Percentiles rank a stretch among this genome's conserved stretches.
Conservation (phyloP, 768 basidiomycete genomes). For the Lactifluus hygrophoroides region DNA sequence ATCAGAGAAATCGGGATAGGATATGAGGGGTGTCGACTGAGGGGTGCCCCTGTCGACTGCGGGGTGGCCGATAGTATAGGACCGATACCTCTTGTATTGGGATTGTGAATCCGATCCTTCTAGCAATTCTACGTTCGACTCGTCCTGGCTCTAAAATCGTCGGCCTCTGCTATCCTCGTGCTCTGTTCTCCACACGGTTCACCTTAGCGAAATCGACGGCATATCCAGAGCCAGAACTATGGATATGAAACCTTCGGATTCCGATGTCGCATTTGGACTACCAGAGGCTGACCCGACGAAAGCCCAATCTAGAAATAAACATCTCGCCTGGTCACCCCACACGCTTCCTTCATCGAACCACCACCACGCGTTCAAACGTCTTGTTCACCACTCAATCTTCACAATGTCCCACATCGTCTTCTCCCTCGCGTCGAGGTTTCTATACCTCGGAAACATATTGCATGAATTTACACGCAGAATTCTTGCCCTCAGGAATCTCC, state of each 20-base stretch:
- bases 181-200: too few species aligned
- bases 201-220: too few species aligned
- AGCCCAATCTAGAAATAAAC: background rate
- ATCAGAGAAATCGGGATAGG: too few species aligned
- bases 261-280: background rate
- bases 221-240: too few species aligned
- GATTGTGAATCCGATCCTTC: too few species aligned
- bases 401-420: slow-evolving; percentile 8
- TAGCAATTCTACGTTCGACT: too few species aligned
- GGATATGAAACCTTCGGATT: background rate
- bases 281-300: background rate
- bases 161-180: too few species aligned
- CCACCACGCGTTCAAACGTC: background rate
- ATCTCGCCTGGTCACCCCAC: background rate
- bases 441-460: background rate
- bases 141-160: too few species aligned
- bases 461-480: background rate
- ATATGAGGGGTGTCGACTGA: too few species aligned
- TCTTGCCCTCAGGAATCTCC: slow-evolving; percentile 1
- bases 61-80: too few species aligned
- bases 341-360: background rate
- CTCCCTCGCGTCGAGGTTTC: slow-evolving; percentile 3
- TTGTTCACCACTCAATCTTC: background rate
- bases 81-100: too few species aligned
- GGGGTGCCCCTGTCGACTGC: too few species aligned